Evolutionary conservation across 163 green algal genomes (phyloP).

Genomic region (Smithsoniella earleae): DNA sequence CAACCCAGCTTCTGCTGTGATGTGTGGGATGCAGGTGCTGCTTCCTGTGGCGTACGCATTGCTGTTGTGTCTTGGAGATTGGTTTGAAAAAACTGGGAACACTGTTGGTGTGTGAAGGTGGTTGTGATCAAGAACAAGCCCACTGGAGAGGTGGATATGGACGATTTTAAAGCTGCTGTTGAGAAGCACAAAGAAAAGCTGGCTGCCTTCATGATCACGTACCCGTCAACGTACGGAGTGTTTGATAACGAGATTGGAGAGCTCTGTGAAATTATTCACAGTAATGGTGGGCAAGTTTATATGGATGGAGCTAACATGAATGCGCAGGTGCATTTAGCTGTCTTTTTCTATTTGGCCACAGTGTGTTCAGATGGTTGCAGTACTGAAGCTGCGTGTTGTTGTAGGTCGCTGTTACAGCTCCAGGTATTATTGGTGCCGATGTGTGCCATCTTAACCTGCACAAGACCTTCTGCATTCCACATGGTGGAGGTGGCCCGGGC

Average conservation of each 20-base stretch:
- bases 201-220: conserved; percentile 98
- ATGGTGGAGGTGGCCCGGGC: conserved; percentile 91
- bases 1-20: conserved; percentile 93
- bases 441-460: conserved; percentile 99
- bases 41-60: not conserved
- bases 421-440: conserved; percentile 93
- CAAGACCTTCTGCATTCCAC: conserved; percentile 99
- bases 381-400: too few relatives aligned
- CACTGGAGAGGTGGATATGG: conserved; percentile 23
- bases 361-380: too few relatives aligned
- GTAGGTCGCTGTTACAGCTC: conserved; percentile 92
- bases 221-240: conserved; percentile 95
- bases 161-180: conserved; percentile 31
- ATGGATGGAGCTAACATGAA: conserved; percentile 99
- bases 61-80: too few relatives aligned
- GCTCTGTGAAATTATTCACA: conserved; percentile 92
- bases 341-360: too few relatives aligned
- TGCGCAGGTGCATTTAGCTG: conserved; percentile 82
- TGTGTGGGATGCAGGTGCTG: conserved; percentile 85
- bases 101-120: conserved; percentile 3
- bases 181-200: conserved; percentile 60
- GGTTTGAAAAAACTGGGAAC: too few relatives aligned
- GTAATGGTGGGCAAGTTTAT: conserved; percentile 94
- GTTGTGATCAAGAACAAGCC: conserved; percentile 13
- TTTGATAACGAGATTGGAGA: conserved; percentile 95